Percentiles rank a stretch among this genome's conserved stretches.
phyloP scores from a whole-genome alignment of 805 yeast species.

The Geotrichum ghanense region DNA sequence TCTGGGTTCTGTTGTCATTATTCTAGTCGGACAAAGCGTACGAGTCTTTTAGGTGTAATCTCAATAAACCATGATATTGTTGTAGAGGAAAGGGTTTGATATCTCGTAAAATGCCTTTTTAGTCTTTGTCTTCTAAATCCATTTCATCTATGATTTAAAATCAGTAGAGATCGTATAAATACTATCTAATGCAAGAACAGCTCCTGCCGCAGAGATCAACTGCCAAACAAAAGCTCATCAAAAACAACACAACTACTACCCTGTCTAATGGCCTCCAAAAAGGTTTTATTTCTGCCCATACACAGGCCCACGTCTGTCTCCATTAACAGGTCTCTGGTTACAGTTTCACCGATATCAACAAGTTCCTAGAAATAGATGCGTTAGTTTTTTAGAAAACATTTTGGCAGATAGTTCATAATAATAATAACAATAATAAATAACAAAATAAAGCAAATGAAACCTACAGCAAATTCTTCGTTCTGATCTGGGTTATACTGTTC shows the following conservation, averaged over 20 bases:
- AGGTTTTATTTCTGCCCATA: background rate
- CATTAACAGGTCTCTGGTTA: slow-evolving; percentile 1
- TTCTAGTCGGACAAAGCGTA: too few relatives aligned
- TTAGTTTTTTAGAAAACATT: too few relatives aligned
- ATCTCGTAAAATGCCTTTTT: too few relatives aligned
- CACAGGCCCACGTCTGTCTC: background rate
- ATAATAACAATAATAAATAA: background rate
- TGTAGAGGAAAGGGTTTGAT: too few relatives aligned
- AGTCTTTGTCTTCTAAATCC: too few relatives aligned
- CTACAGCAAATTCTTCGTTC: background rate
- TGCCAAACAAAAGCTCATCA: background rate
- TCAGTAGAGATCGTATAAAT: too few relatives aligned
- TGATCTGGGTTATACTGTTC: background rate
- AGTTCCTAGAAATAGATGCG: background rate
- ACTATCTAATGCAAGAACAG: background rate
- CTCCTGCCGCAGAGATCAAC: slow-evolving; percentile 2
- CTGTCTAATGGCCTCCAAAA: background rate
- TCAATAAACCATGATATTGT: too few relatives aligned
- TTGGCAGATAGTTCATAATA: background rate
- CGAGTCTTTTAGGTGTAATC: too few relatives aligned
- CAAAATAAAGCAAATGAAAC: background rate
- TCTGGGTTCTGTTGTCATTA: too few relatives aligned
- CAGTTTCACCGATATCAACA: background rate
- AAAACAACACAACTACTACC: background rate
- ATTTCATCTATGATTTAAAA: too few relatives aligned